phyloP scores from a whole-genome alignment of 495 filamentous ascomycete genomes.

The Neurospora pannonica region DNA sequence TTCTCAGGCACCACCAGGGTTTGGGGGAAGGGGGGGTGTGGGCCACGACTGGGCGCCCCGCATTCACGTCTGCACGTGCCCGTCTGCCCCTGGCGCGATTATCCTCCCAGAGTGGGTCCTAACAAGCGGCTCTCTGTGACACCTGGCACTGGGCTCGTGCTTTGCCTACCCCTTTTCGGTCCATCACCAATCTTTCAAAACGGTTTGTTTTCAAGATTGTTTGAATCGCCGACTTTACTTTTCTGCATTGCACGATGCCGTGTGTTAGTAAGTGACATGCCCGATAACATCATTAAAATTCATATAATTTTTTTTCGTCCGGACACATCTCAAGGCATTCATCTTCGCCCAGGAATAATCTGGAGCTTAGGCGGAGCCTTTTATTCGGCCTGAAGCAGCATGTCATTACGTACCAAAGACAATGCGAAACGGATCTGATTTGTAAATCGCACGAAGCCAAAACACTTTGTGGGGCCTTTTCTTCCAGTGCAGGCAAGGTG shows the following conservation, averaged over 20 bases:
- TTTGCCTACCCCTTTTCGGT: not conserved
- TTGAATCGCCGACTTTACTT: not conserved
- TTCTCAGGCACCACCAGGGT: not conserved
- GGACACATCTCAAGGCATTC: not conserved
- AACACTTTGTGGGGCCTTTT: not conserved
- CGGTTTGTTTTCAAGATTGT: not conserved
- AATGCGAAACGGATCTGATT: not conserved
- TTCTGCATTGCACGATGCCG: not conserved
- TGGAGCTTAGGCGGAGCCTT: no score
- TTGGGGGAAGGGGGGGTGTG: not conserved
- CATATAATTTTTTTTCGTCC: not conserved
- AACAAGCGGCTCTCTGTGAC: not conserved
- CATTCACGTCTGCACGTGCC: constrained; percentile 7
- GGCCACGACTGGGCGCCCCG: not conserved
- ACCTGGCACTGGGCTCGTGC: not conserved
- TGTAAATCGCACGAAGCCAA: not conserved
- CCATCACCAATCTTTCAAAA: not conserved
- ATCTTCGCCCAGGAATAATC: not conserved
- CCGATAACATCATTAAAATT: not conserved
- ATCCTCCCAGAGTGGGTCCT: not conserved
- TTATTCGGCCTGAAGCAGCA: not conserved
- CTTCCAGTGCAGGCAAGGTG: not conserved
- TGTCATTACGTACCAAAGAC: not conserved
- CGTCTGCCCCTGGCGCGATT: not conserved
- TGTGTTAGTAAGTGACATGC: not conserved